phyloP scores from a whole-genome alignment of 2,329 filamentous ascomycete species.

The Penicillium sp. region DNA sequence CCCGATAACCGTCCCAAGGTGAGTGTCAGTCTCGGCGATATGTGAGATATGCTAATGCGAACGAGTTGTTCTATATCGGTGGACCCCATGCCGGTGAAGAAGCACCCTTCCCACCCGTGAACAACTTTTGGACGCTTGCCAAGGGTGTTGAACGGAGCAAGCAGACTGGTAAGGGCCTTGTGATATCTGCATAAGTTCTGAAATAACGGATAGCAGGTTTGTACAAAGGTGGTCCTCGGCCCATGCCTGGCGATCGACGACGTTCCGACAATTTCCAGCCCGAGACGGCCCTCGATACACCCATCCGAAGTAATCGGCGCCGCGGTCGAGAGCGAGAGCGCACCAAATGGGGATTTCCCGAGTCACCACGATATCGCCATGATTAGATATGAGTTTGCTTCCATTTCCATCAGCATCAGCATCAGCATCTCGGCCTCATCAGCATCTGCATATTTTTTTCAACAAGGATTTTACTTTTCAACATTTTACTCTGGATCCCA shows the following conservation, averaged over 20 bases:
- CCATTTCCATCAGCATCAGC: no score
- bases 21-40: constrained; percentile 15
- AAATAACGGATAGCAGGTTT: background rate
- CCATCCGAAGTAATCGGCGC: background rate
- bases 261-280: background rate
- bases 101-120: constrained; percentile 9
- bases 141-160: constrained; percentile 9
- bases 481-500: no score
- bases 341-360: background rate
- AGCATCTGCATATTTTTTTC: no score
- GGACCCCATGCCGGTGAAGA: constrained; percentile 8
- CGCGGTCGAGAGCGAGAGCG: background rate
- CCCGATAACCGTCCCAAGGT: constrained; percentile 82
- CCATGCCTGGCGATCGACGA: background rate
- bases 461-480: no score
- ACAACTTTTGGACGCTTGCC: constrained; percentile 13
- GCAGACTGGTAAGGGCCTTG: constrained; percentile 3
- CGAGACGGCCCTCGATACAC: background rate
- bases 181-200: background rate
- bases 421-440: no score
- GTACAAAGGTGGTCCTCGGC: background rate
- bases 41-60: constrained; percentile 23
- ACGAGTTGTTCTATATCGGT: constrained; percentile 56
- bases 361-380: background rate
- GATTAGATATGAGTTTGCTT: background rate